Conservation (phyloP, 176 grass and related monocot species). For the Carex myosuroides region DNA sequence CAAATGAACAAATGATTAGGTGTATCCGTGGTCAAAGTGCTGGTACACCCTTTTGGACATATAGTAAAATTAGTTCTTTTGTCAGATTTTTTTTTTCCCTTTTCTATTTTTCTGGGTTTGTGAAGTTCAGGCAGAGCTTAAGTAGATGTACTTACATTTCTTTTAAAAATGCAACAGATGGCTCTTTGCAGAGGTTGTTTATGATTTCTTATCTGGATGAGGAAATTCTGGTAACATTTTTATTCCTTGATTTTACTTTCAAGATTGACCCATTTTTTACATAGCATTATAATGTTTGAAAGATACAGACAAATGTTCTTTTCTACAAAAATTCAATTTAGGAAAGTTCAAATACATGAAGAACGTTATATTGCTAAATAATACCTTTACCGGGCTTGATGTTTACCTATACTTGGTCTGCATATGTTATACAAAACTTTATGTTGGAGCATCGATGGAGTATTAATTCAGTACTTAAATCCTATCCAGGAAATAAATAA, state of each 20-base stretch:
- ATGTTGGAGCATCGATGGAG: not conserved
- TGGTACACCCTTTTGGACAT: not conserved
- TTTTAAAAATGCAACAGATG: constrained; percentile 38
- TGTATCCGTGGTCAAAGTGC: not conserved
- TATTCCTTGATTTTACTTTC: not conserved
- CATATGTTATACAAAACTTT: not conserved
- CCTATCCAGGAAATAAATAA: not conserved
- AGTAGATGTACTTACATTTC: not conserved
- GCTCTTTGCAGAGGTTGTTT: constrained; percentile 71
- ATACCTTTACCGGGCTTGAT: not conserved
- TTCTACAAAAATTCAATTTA: not conserved
- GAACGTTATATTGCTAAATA: not conserved
- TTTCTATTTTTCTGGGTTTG: not conserved
- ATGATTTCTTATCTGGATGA: constrained; percentile 99
- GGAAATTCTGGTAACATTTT: constrained; percentile 83
- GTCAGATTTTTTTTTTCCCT: not conserved
- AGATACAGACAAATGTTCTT: not conserved
- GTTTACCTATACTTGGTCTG: not conserved
- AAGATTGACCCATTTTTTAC: not conserved
- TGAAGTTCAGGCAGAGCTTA: not conserved
- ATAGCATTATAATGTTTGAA: not conserved
- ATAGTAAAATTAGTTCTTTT: not conserved
- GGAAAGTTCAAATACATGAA: not conserved
- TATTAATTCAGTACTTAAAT: not conserved
- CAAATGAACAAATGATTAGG: not conserved